phyloP scores from a whole-genome alignment of 352 stramenopile genomes.

The Phytopythium aichiense region DNA sequence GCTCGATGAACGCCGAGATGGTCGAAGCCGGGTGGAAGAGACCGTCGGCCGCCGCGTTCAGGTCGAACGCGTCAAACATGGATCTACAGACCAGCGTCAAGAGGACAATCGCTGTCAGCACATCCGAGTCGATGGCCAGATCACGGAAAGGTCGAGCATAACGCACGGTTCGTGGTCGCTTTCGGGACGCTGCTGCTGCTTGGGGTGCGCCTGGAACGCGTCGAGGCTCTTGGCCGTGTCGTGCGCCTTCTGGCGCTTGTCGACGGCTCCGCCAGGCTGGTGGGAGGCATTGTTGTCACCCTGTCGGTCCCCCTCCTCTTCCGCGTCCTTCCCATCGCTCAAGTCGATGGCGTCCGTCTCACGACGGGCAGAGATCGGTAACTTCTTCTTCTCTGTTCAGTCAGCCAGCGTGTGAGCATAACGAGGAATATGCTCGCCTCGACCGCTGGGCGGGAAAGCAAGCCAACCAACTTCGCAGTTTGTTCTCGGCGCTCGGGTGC shows the following conservation, averaged over 20 bases:
- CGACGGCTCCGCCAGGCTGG: not conserved
- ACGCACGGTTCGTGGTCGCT: conserved; percentile 7
- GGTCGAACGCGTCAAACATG: conserved; percentile 52
- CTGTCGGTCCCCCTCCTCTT: conserved; percentile 1
- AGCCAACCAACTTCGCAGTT: conserved; percentile 52
- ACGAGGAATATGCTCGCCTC: not conserved
- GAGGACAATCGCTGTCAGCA: not conserved
- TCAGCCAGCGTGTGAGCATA: not conserved
- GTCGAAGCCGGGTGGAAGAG: conserved; percentile 74
- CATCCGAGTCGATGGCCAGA: not conserved
- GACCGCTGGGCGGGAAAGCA: not conserved
- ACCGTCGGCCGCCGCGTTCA: conserved; percentile 63
- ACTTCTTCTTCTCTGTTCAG: conserved; percentile 36
- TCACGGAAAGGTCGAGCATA: not conserved
- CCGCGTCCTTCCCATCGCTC: not conserved
- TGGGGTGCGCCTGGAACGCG: not conserved
- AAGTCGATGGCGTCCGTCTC: not conserved
- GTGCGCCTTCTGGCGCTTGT: not conserved
- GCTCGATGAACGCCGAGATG: conserved; percentile 74
- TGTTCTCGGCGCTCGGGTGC: conserved; percentile 53
- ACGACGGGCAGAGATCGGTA: conserved; percentile 16
- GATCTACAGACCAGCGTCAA: conserved; percentile 17
- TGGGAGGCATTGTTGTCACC: conserved; percentile 23
- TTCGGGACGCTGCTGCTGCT: conserved; percentile 5
- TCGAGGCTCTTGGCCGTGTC: not conserved